Base-by-base conservation (phyloP, 2,329 filamentous ascomycete genomes). In the Colletotrichum eremochloae region DNA sequence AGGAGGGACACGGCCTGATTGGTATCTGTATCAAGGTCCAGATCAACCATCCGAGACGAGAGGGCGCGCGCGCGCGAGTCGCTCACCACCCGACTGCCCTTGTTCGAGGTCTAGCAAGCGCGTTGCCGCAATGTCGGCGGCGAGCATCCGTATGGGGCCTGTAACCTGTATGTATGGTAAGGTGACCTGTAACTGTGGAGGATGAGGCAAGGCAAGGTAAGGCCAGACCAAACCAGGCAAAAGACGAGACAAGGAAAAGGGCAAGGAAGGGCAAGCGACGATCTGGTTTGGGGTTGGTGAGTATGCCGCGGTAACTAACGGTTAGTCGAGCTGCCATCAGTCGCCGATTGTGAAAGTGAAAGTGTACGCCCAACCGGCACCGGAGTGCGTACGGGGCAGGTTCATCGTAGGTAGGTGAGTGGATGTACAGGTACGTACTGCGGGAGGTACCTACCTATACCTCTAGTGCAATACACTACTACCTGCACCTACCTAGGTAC, bases 31-130 rank as follows among this genome's bases (percentile, higher is more conserved):
- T n/a, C 36, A 29, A 56, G 52, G 62, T 36, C 42, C 33, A 9
- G 40, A 36, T 8, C 56, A 50, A 66, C 40, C 57, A 64, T 44
- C 57, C 38, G 48, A 71, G 68, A 71, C 68, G 65, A 71, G 65
- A 58, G 58, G 40, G 36, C 20, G 46, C 9, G n/a, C 44, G 64
- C 68, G 65, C 44, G 65, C 68, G 68, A 71, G 68, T 71, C 68
- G 68, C 46, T 68, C n/a, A 52, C 24, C 1, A 24, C 29, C 33
- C 42, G 40, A 20, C 29, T 42, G 65, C 29, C 48, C 57, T 63
- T 68, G 46, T 50, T 24, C 53, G 48, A 42, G 14, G 42, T 58
- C n/a, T 50, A 46, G 44, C 18, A 11, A 9, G 44, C 44, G 20
- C 58, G 44, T 31, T 50, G 48, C 60, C 58, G 60, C 60, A 50